Base-by-base conservation (phyloP, 208 protist genomes). In the Acanthamoeba healyi region DNA sequence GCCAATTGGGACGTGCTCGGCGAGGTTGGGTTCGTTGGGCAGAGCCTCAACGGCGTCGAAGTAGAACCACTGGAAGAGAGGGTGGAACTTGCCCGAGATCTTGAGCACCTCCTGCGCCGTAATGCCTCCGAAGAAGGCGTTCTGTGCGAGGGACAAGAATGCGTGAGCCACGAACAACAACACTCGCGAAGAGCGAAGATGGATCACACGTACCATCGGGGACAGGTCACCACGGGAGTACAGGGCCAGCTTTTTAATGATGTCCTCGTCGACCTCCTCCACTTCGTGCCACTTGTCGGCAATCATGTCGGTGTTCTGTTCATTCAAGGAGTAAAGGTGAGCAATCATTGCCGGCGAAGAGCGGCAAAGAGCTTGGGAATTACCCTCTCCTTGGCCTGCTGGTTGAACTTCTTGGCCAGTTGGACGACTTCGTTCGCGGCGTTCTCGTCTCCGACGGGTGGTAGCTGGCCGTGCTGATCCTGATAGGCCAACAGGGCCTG, bases 31-130 rank as follows among this genome's bases (percentile, higher is more conserved):
- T 0, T 38, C 63, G 29, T 54, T 54, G 42, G 96, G 96, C 12
- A 97, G 65, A 46, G 38, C 29, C 95, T 99, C 99, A 12, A 98
- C 94, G 40, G 96, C 96, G 93, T 99, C 99, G 95, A 99, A 99
- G 96, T 99, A 99, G 22, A 97, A 22, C 10, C 77, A 95, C 72
- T 97, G 98, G 40, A 98, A 94, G 22, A 99, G 94, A 10, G 99
- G 99, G 0, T 96, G 97, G 95, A 99, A 99, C 97, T 99, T 99
- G 56, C 98, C 98, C 98, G 19, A 65, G 56, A 77, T 81, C 96
- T 99, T 99, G 63, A 99, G 95, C 44, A 98, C 97, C 94, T 99
- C 99, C 96, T 99, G 99, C 32, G 98, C 97, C 7, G 98, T 98
- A 90, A 99, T 98, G 86, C 95, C 95, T 91, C 95, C 95, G 58